A percentile compares a stretch with the other conserved stretches of the same genome.
These are phyloP conservation scores for Paracorniculantispora psalliotae DNA, from an alignment of 2,329 filamentous ascomycete genomes.

Conservation along the genomic window DNA sequence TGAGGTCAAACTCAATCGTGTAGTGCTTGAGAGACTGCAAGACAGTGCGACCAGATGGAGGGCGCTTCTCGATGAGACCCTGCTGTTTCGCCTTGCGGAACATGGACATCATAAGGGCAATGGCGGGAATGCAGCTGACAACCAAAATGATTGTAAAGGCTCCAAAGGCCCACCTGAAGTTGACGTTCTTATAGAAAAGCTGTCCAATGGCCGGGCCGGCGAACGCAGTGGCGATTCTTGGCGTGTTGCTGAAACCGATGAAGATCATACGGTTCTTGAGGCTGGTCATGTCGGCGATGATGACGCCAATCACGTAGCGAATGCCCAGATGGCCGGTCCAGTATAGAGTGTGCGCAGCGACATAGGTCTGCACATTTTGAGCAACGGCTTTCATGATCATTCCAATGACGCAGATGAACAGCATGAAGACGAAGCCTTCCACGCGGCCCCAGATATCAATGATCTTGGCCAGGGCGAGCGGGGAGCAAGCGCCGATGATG, in stretches of 20 bases:
- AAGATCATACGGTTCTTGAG: conserved; percentile 40
- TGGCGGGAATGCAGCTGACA: conserved; percentile 37
- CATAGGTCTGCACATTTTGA: conserved; percentile 52
- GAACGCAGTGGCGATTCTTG: conserved; percentile 40
- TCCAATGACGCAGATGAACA: conserved; percentile 42
- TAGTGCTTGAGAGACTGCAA: conserved; percentile 47
- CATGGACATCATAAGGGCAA: conserved; percentile 25
- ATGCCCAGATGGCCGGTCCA: conserved; percentile 49
- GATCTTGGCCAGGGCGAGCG: conserved; percentile 41
- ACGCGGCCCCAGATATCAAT: conserved; percentile 45
- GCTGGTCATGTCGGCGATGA: conserved; percentile 39
- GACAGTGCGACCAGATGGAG: conserved; percentile 44
- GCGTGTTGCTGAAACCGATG: conserved; percentile 39
- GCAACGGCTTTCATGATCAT: conserved; percentile 62
- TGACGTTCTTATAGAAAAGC: conserved; percentile 32
- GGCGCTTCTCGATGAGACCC: conserved; percentile 32
- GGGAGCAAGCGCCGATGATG: conserved; percentile 33
- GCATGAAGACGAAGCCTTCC: conserved; percentile 39
- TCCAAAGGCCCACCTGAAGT: conserved; percentile 50
- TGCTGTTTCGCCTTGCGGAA: not conserved
- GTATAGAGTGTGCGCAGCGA: conserved; percentile 59
- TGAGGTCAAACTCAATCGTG: conserved; percentile 53
- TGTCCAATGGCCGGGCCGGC: conserved; percentile 37
- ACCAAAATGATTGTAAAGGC: conserved; percentile 59
- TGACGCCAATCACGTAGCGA: conserved; percentile 35